Conservation (phyloP, 768 basidiomycete species). For the Pisolithus microcarpus region DNA sequence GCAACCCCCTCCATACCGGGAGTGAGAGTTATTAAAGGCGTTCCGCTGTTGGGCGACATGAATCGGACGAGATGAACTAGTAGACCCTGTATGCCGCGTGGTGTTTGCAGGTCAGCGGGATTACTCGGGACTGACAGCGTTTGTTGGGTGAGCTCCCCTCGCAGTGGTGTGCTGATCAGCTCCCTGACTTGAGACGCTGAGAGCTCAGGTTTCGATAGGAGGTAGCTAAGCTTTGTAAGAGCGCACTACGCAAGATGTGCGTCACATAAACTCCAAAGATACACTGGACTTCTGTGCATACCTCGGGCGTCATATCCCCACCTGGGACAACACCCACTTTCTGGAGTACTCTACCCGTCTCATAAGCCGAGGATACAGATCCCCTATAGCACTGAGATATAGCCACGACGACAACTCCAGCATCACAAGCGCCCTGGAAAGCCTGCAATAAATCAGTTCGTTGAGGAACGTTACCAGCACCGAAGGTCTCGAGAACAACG, state of each 20-base stretch:
- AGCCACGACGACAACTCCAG: constrained; percentile 82
- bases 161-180: constrained; percentile 70
- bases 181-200: constrained; percentile 59
- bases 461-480: constrained; percentile 89
- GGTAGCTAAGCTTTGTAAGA: constrained; percentile 81
- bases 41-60: constrained; percentile 33
- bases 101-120: constrained; percentile 36
- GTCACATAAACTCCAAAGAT: too few species aligned
- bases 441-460: constrained; percentile 67
- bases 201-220: constrained; percentile 81
- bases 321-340: constrained; percentile 77
- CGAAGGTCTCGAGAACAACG: constrained; percentile 86
- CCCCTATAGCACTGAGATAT: constrained; percentile 89
- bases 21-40: constrained; percentile 31
- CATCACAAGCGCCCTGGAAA: constrained; percentile 72
- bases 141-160: constrained; percentile 76
- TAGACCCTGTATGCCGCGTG: constrained; percentile 57
- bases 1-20: constrained; percentile 32
- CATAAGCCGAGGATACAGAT: constrained; percentile 77
- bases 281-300: constrained; percentile 20
- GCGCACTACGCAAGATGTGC: constrained; percentile 55
- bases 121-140: constrained; percentile 38
- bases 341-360: constrained; percentile 64
- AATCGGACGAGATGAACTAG: constrained; percentile 66
- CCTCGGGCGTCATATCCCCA: constrained; percentile 95